Conservation (phyloP, 768 basidiomycete genomes). For the Fistulinella prunicolor region DNA sequence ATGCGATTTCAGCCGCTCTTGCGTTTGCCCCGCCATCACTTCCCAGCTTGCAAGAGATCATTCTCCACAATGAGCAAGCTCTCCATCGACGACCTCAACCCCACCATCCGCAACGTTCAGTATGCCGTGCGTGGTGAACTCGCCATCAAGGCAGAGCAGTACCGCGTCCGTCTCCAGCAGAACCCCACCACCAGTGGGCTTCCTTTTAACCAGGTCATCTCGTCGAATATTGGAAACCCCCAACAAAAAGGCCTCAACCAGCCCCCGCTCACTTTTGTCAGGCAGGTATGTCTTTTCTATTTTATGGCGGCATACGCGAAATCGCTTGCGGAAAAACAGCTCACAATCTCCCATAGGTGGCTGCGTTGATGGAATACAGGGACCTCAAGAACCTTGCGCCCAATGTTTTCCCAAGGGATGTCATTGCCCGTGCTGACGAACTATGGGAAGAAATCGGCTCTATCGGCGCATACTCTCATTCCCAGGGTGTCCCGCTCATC, state of each 20-base stretch:
- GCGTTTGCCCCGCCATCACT: background rate
- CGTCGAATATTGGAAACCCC: constrained; percentile 96
- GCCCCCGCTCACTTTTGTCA: constrained; percentile 84
- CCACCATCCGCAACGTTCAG: constrained; percentile 79
- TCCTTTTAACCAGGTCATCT: constrained; percentile 87
- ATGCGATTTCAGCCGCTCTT: constrained; percentile 6
- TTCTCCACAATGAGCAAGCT: constrained; percentile 50
- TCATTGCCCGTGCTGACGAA: constrained; percentile 76
- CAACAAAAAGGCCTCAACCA: constrained; percentile 96
- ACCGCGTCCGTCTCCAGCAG: constrained; percentile 66
- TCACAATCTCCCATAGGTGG: constrained; percentile 51
- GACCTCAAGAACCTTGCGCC: constrained; percentile 74
- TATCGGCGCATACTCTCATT: constrained; percentile 93
- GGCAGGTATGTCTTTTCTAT: constrained; percentile 61
- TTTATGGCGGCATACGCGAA: background rate
- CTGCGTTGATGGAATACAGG: constrained; percentile 91
- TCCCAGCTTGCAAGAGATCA: background rate
- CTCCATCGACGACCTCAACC: constrained; percentile 74
- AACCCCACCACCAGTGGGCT: constrained; percentile 46
- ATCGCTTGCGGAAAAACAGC: no score
- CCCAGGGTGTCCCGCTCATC: constrained; percentile 88
- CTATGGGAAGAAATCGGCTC: constrained; percentile 86
- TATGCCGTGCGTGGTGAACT: constrained; percentile 98
- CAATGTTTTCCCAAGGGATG: constrained; percentile 81
- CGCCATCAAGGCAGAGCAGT: constrained; percentile 88